Evolutionary conservation across 2,329 filamentous ascomycete genomes (phyloP).

Genomic region (Neonectria neomacrospora): DNA sequence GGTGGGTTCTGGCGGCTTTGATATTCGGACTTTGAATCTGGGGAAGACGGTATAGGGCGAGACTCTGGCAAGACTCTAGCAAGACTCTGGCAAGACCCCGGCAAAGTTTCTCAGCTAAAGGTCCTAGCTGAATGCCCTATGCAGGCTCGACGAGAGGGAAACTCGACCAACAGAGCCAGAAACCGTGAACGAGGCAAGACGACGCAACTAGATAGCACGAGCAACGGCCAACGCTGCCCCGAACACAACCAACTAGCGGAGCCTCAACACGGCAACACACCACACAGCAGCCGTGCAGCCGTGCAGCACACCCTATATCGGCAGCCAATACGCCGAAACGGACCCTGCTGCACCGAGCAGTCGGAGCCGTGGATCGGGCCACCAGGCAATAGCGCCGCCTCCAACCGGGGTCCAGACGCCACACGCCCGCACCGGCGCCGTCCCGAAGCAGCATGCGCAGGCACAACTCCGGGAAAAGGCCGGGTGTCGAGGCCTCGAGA

Average conservation of each 20-base stretch:
- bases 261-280: not conserved
- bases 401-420: not conserved
- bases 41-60: not conserved
- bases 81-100: not conserved
- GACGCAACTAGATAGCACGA: conserved; percentile 5
- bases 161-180: not conserved
- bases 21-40: not conserved
- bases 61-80: not conserved
- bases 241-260: not conserved
- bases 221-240: not conserved
- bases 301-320: conserved; percentile 1
- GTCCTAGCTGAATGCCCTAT: not conserved
- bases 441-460: not conserved
- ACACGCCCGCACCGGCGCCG: not conserved
- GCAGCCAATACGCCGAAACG: conserved; percentile 14
- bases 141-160: not conserved
- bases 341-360: conserved; percentile 8
- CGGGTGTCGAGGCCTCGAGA: not conserved
- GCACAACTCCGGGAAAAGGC: conserved; percentile 6
- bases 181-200: not conserved
- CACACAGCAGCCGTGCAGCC: not conserved
- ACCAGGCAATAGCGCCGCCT: not conserved
- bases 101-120: not conserved
- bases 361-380: conserved; percentile 15
- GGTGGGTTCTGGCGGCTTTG: not conserved